Evolutionary conservation across 257 asterid species (phyloP).

Genomic region (Mitragyna speciosa): DNA sequence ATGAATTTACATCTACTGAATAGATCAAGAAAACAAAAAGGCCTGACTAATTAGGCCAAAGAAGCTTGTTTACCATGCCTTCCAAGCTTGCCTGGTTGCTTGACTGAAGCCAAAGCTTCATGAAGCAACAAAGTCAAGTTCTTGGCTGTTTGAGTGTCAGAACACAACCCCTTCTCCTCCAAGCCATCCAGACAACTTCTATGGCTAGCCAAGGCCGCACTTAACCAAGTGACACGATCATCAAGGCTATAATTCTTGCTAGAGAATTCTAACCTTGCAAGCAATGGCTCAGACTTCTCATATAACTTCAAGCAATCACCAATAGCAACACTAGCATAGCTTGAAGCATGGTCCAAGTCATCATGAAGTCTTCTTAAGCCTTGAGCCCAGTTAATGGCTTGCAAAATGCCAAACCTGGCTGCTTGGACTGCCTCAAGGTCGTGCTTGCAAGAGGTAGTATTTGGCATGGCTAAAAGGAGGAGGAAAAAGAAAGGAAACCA

Average conservation of each 20-base stretch:
- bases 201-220: constrained; percentile 71
- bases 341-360: constrained; percentile 4
- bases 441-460: constrained; percentile 18
- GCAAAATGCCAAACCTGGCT: constrained; percentile 39
- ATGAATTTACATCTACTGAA: no score
- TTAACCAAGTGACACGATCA: constrained; percentile 65
- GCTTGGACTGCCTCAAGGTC: constrained; percentile 33
- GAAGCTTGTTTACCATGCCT: constrained; percentile 33
- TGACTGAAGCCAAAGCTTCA: constrained; percentile 45
- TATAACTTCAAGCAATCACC: constrained; percentile 53
- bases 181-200: constrained; percentile 63
- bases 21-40: no score
- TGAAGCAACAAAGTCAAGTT: constrained; percentile 40
- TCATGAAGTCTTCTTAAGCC: constrained; percentile 18
- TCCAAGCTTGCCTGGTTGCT: constrained; percentile 6
- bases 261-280: constrained; percentile 35
- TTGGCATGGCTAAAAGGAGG: background rate
- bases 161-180: constrained; percentile 31
- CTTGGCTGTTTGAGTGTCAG: constrained; percentile 25
- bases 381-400: constrained; percentile 39
- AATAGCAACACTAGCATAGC: constrained; percentile 10
- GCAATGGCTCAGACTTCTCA: constrained; percentile 48
- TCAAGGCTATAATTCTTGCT: constrained; percentile 27
- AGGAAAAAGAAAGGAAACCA: background rate
- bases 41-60: background rate